These are phyloP conservation scores for Chlorophyllum brunneum DNA, from an alignment of 768 basidiomycete genomes.

Conservation along the genomic window DNA sequence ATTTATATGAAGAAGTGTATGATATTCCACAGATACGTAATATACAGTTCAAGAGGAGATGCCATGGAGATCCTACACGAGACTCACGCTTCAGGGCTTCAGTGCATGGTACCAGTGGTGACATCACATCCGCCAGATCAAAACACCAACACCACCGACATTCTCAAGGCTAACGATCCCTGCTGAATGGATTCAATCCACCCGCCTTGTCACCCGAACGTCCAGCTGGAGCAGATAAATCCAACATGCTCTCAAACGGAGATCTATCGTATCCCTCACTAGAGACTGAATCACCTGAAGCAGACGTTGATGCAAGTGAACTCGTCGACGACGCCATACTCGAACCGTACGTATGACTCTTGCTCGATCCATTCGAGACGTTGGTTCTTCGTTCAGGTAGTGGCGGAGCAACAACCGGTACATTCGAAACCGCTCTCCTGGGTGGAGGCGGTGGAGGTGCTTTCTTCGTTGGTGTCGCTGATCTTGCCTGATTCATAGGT, in stretches of 20 bases:
- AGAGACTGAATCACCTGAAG: slow-evolving; percentile 24
- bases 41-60: too few relatives aligned
- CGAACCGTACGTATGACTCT: not conserved
- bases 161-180: too few relatives aligned
- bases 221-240: slow-evolving; percentile 28
- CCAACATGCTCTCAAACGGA: slow-evolving; percentile 63
- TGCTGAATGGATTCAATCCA: slow-evolving; percentile 52
- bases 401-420: slow-evolving; percentile 34
- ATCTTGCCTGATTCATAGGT: not conserved
- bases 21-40: too few relatives aligned
- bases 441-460: slow-evolving; percentile 67
- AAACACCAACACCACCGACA: too few relatives aligned
- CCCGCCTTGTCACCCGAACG: slow-evolving; percentile 1
- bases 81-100: too few relatives aligned
- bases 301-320: slow-evolving; percentile 20
- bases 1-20: too few relatives aligned
- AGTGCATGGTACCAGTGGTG: too few relatives aligned
- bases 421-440: slow-evolving; percentile 30
- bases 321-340: slow-evolving; percentile 4
- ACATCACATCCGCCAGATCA: too few relatives aligned
- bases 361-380: slow-evolving; percentile 4
- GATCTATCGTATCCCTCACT: slow-evolving; percentile 40
- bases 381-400: slow-evolving; percentile 40
- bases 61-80: too few relatives aligned
- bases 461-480: slow-evolving; percentile 32